These are phyloP conservation scores for Ulvella scutata DNA, from an alignment of 139 green algal genomes.

Conservation along the genomic window DNA sequence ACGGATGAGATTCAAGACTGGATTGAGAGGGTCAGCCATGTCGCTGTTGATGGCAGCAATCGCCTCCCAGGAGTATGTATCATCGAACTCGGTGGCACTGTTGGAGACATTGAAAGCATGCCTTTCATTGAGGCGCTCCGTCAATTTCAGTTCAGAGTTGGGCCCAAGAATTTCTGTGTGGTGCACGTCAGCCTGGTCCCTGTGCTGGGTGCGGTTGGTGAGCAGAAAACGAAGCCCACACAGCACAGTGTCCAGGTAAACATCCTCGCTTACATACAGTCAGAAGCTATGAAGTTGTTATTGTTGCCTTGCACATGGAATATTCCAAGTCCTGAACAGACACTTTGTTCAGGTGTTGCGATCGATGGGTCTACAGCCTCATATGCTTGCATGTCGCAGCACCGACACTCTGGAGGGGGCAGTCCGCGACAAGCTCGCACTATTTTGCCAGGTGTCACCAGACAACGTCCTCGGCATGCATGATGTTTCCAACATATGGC, in stretches of 20 bases:
- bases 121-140: slow-evolving; percentile 90
- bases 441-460: slow-evolving; percentile 87
- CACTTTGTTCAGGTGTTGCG: slow-evolving; percentile 45
- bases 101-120: slow-evolving; percentile 97
- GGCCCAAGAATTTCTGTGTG: slow-evolving; percentile 61
- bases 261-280: no score
- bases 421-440: slow-evolving; percentile 82
- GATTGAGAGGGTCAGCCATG: slow-evolving; percentile 89
- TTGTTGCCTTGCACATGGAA: no score
- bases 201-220: slow-evolving; percentile 90
- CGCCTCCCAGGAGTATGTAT: slow-evolving; percentile 86
- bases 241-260: slow-evolving; percentile 78
- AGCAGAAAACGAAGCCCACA: slow-evolving; percentile 99
- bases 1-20: slow-evolving; percentile 97
- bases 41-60: slow-evolving; percentile 71
- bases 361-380: slow-evolving; percentile 78
- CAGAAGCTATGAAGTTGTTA: no score
- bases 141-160: slow-evolving; percentile 67
- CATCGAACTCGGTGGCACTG: slow-evolving; percentile 95
- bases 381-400: slow-evolving; percentile 77
- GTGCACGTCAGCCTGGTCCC: slow-evolving; percentile 94
- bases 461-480: slow-evolving; percentile 83
- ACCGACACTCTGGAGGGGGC: slow-evolving; percentile 49
- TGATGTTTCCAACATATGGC: slow-evolving; percentile 98
- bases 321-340: no score